Evolutionary conservation across 257 asterid species (phyloP).

Genomic region (Datura wrightii): DNA sequence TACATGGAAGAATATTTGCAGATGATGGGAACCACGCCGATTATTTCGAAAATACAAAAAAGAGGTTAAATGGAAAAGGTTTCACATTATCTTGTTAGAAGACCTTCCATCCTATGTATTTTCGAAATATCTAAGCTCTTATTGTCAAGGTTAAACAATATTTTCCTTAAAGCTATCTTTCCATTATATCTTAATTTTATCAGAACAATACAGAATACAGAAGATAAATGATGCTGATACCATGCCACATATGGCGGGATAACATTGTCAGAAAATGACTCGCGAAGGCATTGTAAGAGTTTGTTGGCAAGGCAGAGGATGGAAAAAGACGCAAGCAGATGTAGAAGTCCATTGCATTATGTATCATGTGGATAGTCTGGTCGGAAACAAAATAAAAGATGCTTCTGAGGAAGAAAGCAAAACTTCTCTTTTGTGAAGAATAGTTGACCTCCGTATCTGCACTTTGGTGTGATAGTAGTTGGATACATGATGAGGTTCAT

Average conservation of each 20-base stretch:
- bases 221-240: slow-evolving; percentile 20
- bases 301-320: slow-evolving; percentile 5
- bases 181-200: background rate
- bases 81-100: slow-evolving; percentile 17
- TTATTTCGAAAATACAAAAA: background rate
- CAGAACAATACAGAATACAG: background rate
- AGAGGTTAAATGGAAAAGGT: background rate
- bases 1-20: background rate
- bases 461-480: slow-evolving; percentile 3
- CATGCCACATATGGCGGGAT: slow-evolving; percentile 20
- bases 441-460: background rate
- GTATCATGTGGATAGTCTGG: background rate
- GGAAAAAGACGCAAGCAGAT: background rate
- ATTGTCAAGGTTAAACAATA: background rate
- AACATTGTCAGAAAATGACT: background rate
- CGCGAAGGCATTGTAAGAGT: background rate
- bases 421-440: background rate
- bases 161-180: background rate
- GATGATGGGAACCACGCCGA: background rate
- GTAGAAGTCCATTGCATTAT: background rate
- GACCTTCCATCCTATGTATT: background rate
- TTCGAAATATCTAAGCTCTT: slow-evolving; percentile 11
- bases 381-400: background rate
- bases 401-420: background rate
- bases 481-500: background rate